Evolutionary conservation across 768 basidiomycete species (phyloP).

Genomic region (Lentinula sp.): DNA sequence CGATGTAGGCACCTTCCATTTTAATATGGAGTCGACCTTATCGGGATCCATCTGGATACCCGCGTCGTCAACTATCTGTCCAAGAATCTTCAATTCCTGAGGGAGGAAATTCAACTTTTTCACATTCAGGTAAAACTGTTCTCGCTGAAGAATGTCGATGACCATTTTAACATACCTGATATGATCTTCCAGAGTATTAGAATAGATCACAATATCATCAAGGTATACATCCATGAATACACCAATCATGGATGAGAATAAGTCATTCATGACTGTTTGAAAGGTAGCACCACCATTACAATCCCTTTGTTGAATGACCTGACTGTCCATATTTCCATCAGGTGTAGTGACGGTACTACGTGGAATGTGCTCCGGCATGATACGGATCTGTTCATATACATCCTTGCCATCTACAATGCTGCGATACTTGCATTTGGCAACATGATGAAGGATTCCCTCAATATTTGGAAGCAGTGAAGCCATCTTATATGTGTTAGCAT

Average conservation of each 20-base stretch:
- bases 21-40: constrained; percentile 24
- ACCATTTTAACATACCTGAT: constrained; percentile 16
- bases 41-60: constrained; percentile 24
- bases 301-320: constrained; percentile 23
- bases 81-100: constrained; percentile 18
- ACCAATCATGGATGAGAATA: constrained; percentile 19
- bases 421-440: no score
- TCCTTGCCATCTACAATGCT: no score
- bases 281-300: constrained; percentile 26
- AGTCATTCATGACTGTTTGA: constrained; percentile 29
- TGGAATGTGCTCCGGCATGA: constrained; percentile 19
- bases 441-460: no score
- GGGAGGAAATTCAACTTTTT: constrained; percentile 22
- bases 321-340: constrained; percentile 24
- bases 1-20: constrained; percentile 20
- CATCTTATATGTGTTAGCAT: constrained; percentile 30
- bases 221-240: constrained; percentile 28
- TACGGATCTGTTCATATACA: neutral
- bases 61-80: constrained; percentile 17
- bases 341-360: constrained; percentile 19
- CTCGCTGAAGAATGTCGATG: constrained; percentile 19
- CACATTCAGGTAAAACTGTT: constrained; percentile 25
- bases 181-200: constrained; percentile 22
- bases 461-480: constrained; percentile 28
- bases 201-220: constrained; percentile 32